Evolutionary conservation across 495 filamentous ascomycete genomes (phyloP).

Genomic region (Ramalina intermedia): DNA sequence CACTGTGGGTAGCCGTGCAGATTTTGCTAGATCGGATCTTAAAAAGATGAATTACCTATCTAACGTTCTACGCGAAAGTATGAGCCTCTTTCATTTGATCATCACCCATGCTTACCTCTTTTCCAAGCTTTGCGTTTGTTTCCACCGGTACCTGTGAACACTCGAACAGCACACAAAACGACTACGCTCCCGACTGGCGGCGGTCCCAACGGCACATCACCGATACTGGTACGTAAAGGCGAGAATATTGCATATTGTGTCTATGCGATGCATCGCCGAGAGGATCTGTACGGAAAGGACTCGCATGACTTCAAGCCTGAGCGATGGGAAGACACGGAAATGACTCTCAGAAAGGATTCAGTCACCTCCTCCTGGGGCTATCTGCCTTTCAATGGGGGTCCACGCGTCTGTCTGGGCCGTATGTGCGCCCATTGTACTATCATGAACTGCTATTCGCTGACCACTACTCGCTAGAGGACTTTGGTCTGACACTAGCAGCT

Average conservation of each 20-base stretch:
- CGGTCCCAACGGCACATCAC: constrained; percentile 30
- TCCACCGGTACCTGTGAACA: constrained; percentile 12
- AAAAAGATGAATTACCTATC: constrained; percentile 23
- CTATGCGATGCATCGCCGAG: constrained; percentile 34
- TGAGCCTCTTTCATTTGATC: constrained; percentile 6
- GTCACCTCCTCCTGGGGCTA: constrained; percentile 27
- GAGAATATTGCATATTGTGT: constrained; percentile 27
- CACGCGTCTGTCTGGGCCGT: constrained; percentile 35
- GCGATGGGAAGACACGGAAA: constrained; percentile 32
- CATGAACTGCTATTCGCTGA: neutral
- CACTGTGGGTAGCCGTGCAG: neutral
- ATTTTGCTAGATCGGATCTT: constrained; percentile 11
- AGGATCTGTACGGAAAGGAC: constrained; percentile 38
- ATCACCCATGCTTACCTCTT: constrained; percentile 3
- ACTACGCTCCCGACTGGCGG: constrained; percentile 39
- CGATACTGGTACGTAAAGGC: constrained; percentile 25
- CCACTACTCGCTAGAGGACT: constrained; percentile 27
- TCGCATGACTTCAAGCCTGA: constrained; percentile 38
- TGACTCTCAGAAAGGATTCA: constrained; percentile 11
- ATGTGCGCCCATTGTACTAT: neutral
- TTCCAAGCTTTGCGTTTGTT: constrained; percentile 13
- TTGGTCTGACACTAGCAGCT: constrained; percentile 32
- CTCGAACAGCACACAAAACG: constrained; percentile 13
- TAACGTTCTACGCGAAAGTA: constrained; percentile 25
- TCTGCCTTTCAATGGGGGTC: constrained; percentile 41